phyloP scores from a whole-genome alignment of 352 stramenopile genomes.

The Globisporangium paroecandrum region DNA sequence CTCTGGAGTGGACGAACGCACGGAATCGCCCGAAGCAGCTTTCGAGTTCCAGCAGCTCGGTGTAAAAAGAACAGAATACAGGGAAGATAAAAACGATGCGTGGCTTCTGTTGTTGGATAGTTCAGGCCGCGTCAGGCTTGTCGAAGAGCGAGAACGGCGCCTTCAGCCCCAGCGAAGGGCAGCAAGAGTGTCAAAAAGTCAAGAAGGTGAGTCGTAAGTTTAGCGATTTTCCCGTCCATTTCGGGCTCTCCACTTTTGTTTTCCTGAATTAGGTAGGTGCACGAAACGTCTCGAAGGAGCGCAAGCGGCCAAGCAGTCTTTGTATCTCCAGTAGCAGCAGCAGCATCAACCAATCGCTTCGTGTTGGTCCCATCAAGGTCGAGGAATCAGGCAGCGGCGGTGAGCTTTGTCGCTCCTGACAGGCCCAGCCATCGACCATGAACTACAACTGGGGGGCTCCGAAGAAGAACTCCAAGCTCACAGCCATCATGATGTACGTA shows the following conservation, averaged over 20 bases:
- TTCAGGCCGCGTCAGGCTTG: not conserved
- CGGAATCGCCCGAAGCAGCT: not conserved
- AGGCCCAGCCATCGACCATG: conserved; percentile 25
- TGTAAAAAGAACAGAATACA: conserved; percentile 9
- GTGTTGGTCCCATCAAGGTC: not conserved
- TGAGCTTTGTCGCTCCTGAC: not conserved
- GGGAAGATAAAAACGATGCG: not conserved
- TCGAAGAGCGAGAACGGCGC: not conserved
- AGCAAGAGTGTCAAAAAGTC: not conserved
- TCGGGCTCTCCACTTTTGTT: not conserved
- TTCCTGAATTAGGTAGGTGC: not conserved
- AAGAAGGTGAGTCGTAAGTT: conserved; percentile 1
- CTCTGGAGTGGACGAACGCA: not conserved
- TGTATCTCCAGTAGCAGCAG: not conserved
- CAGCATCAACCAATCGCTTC: not conserved
- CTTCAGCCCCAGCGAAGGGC: not conserved
- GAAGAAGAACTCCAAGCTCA: conserved; percentile 74
- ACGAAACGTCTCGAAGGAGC: conserved; percentile 2
- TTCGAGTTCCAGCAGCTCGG: not conserved
- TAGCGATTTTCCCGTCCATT: not conserved
- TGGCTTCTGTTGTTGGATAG: not conserved
- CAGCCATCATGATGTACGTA: conserved; percentile 72
- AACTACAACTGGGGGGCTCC: conserved; percentile 84
- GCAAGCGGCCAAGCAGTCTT: not conserved
- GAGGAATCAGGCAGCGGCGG: not conserved